These are phyloP conservation scores for Danielia oregonensis DNA, from an alignment of 805 yeast species.

Conservation along the genomic window DNA sequence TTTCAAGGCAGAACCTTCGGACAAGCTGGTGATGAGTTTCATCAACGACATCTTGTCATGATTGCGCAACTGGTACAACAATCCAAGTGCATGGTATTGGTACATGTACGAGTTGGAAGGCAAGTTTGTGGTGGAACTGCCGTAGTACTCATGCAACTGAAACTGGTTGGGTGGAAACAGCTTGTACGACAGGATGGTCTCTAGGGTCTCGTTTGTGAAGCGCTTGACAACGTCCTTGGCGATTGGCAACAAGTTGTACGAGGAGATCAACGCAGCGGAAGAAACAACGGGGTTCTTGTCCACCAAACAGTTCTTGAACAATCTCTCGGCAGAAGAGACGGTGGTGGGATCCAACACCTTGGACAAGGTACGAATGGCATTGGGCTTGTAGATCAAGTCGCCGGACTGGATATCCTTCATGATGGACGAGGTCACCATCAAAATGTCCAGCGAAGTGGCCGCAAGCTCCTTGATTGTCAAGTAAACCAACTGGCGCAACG, in stretches of 20 bases:
- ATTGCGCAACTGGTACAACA: conserved; percentile 80
- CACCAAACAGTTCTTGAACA: conserved; percentile 88
- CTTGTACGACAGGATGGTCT: conserved; percentile 70
- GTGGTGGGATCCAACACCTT: conserved; percentile 87
- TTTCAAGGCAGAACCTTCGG: conserved; percentile 57
- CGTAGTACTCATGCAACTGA: conserved; percentile 54
- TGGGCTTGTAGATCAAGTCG: conserved; percentile 81
- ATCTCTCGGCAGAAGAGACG: conserved; percentile 88
- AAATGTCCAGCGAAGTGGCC: conserved; percentile 78
- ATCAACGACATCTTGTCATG: conserved; percentile 92
- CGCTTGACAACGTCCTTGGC: conserved; percentile 90
- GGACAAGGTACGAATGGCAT: conserved; percentile 88
- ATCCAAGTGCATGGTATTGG: conserved; percentile 94
- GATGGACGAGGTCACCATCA: conserved; percentile 96
- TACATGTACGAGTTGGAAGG: conserved; percentile 76
- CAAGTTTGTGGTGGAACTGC: conserved; percentile 44
- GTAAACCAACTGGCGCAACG: conserved; percentile 89
- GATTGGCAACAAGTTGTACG: conserved; percentile 85
- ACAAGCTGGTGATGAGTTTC: conserved; percentile 80
- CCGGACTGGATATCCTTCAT: conserved; percentile 97
- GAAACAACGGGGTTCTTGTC: conserved; percentile 84
- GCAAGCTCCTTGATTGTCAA: conserved; percentile 91
- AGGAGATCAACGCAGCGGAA: conserved; percentile 90
- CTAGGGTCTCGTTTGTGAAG: conserved; percentile 92
- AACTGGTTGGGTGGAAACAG: conserved; percentile 47